Evolutionary conservation across 805 yeast species (phyloP), one percentile per base, ranked within the genome.

Genomic region (Candida rishiriensis): DNA sequence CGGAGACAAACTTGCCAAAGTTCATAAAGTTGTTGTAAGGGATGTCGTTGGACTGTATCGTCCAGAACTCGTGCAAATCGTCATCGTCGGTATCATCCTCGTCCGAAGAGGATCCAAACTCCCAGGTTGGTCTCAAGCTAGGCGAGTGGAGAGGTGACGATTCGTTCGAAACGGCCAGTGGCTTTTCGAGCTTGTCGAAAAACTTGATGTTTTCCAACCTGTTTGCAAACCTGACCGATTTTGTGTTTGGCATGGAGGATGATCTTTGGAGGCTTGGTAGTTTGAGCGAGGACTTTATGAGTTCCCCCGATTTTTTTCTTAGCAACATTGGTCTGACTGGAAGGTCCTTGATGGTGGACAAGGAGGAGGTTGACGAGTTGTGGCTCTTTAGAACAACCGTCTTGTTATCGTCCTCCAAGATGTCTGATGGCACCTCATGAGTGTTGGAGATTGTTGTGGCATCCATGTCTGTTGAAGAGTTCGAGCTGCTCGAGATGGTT

Each of bases 141-240:
- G 62, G 56, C 21, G 59, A 51, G 14, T 47, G 40, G 13, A 65
- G 56, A 0, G 83, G 83, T 1, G 85, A 73, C 50, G 71, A 72
- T 36, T 77, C 79, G 40, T 70, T 66, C 0, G 85, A 79, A n/a
- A 83, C 84, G 2, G 84, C 73, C 10, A 72, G 69, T 29, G 89
- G 88, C 49, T 75, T 76, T 40, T 77, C 82, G 26, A 64, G 60
- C 36, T 80, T 81, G 53, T 79, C 78, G 57, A 84, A 83, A 55
- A 77, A 76, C 60, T 83, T 83, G 44, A 84, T 74, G 34, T 79
- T 79, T 42, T 79, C 81, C 46, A 83, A 65, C 40, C 76, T 68
- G 6, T 75, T 60, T 1, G 88, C 85, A 60, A 83, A 83, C 42
- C 87, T 66, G 35, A 83, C 89, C 8, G 78, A 75, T 58, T 81